Base-by-base conservation (phyloP, 140 eudicot genomes). In the Artemisia princeps region DNA sequence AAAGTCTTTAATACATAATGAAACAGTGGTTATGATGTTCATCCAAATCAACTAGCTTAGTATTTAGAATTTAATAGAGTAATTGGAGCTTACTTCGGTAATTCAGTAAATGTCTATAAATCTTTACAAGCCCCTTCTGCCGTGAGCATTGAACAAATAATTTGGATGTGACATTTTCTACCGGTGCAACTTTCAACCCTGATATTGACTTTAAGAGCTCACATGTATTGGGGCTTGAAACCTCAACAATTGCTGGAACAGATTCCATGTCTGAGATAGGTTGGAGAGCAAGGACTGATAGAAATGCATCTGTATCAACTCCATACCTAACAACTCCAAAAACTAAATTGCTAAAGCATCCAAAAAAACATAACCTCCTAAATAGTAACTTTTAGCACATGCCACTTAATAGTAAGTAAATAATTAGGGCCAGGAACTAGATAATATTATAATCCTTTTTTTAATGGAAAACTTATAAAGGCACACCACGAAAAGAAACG, bases 101-200 rank as follows among this genome's bases (percentile, higher is more conserved):
- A 72, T 94, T 85, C 60, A 94, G 99, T 85, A 94, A 70, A 82
- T 94, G 99, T 66, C 84, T 76, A 67, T 94, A 94, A 60, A 94
- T 94, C 77, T 88, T 94, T 70, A 94, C 84, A 37, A 94, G 96
- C 72, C 96, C 99, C 74, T 84, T 94, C 46, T 94, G 96, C 48
- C 99, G 82, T 77, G 99, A 94, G 77, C 99, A 88, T 58, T 94
- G 99, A 71, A 94, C 99, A 84, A 94, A 88, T 73, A 94, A 88
- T 80, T 94, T 94, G 55, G 99, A 88, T 54, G 96, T 77, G 17
- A 94, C 96, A 82, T 89, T 84, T 70, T 94, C 95, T 67, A 94
- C 96, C 11, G 99, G 94, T 77, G 75, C 86, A 19, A 94, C 96
- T 78, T 79, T 94, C 71, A 88, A 71, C 40, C 96, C 99, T 17